These are phyloP conservation scores for Camellia sinensis DNA, from an alignment of 148 eudicot species.

Conservation along the genomic window DNA sequence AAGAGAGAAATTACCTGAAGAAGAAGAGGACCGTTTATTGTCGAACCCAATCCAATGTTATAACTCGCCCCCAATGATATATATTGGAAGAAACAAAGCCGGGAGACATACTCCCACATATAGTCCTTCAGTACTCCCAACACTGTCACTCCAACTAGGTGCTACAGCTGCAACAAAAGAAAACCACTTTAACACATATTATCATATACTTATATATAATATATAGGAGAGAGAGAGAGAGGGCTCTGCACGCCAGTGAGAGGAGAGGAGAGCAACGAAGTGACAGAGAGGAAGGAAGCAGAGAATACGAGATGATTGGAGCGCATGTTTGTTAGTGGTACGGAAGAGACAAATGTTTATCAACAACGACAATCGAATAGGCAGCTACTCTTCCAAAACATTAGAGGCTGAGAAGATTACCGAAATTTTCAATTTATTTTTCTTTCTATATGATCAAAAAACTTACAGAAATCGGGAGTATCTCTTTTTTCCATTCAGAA, in stretches of 20 bases:
- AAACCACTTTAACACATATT: background rate
- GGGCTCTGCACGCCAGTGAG: constrained; percentile 54
- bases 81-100: constrained; percentile 58
- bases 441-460: too few relatives aligned
- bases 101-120: constrained; percentile 72
- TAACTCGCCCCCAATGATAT: constrained; percentile 54
- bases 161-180: constrained; percentile 37
- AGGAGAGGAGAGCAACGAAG: constrained; percentile 36
- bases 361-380: constrained; percentile 20
- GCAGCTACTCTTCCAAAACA: constrained; percentile 5
- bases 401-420: too few relatives aligned
- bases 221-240: background rate
- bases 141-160: constrained; percentile 31
- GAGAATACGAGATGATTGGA: constrained; percentile 44
- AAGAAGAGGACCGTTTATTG: constrained; percentile 40
- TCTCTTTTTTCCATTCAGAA: too few relatives aligned
- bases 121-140: constrained; percentile 39
- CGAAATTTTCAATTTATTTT: too few relatives aligned
- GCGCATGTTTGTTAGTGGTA: too few relatives aligned
- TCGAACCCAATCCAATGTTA: constrained; percentile 37
- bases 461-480: too few relatives aligned
- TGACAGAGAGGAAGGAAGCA: constrained; percentile 39
- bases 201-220: background rate
- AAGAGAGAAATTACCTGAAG: background rate
- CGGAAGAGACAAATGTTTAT: constrained; percentile 33